phyloP scores from a whole-genome alignment of 306 rosid genomes.

The Vicia villosa region DNA sequence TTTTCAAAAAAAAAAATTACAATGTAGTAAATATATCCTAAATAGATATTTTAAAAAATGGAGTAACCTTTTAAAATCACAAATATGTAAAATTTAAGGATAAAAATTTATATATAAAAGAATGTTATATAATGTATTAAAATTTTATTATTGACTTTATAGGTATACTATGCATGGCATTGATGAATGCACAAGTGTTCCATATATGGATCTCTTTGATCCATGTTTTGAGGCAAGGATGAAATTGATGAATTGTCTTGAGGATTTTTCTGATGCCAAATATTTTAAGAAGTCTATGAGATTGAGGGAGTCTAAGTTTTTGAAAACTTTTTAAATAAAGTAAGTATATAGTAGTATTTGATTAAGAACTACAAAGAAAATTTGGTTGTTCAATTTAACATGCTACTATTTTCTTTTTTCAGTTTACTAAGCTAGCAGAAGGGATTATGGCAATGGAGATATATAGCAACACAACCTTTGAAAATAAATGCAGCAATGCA shows the following conservation, averaged over 20 bases:
- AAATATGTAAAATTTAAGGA: not conserved
- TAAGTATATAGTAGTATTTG: slow-evolving; percentile 20
- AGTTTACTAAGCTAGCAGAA: no score
- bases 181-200: slow-evolving; percentile 51
- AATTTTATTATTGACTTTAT: slow-evolving; percentile 21
- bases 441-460: no score
- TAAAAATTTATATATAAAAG: not conserved
- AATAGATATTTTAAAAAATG: not conserved
- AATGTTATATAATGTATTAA: not conserved
- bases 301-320: slow-evolving; percentile 47
- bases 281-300: slow-evolving; percentile 40
- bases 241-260: slow-evolving; percentile 45
- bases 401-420: no score
- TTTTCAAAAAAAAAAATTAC: not conserved
- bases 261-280: slow-evolving; percentile 48
- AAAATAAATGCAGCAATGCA: no score
- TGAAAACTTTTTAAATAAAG: slow-evolving; percentile 40
- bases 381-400: no score
- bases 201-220: slow-evolving; percentile 59
- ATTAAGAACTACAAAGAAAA: no score
- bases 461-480: no score
- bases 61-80: not conserved
- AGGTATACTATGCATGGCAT: slow-evolving; percentile 63
- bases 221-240: slow-evolving; percentile 55
- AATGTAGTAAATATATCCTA: not conserved